phyloP scores from a whole-genome alignment of 345 rosid genomes.

The Hirschfeldia incana region DNA sequence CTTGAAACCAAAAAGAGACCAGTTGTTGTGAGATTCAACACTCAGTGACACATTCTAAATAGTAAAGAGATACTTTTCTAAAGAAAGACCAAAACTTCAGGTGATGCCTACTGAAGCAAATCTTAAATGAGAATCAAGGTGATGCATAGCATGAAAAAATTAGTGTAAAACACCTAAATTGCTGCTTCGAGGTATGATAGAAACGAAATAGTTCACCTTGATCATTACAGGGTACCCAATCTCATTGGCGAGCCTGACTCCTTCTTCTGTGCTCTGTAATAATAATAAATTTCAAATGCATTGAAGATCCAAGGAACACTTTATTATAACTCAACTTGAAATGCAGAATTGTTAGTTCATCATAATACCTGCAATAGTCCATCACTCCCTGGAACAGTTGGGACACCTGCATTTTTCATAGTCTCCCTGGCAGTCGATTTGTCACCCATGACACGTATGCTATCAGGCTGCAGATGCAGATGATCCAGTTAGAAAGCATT shows the following conservation, averaged over 20 bases:
- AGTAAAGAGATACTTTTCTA: background rate
- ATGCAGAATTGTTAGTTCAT: slow-evolving; percentile 7
- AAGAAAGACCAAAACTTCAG: background rate
- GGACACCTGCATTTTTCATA: slow-evolving; percentile 98
- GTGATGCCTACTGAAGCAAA: background rate
- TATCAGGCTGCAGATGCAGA: slow-evolving; percentile 72
- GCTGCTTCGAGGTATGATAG: background rate
- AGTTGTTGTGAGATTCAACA: background rate
- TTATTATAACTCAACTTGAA: background rate
- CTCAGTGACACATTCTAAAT: slow-evolving; percentile 7
- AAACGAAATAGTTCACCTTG: slow-evolving; percentile 55
- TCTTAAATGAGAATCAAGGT: slow-evolving; percentile 5
- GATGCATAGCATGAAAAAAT: background rate
- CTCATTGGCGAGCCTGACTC: slow-evolving; percentile 70
- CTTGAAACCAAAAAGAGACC: slow-evolving; percentile 41
- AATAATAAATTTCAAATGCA: slow-evolving; percentile 26
- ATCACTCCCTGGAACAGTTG: slow-evolving; percentile 98
- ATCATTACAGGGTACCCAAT: slow-evolving; percentile 98
- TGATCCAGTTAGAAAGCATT: background rate
- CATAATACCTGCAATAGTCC: slow-evolving; percentile 76
- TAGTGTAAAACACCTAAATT: background rate
- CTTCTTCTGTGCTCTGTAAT: slow-evolving; percentile 91
- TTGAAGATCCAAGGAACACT: slow-evolving; percentile 1
- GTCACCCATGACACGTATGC: slow-evolving; percentile 98
- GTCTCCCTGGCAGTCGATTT: slow-evolving; percentile 98